Conservation (phyloP, 176 grass and related monocot genomes). For the Oryza nivara region DNA sequence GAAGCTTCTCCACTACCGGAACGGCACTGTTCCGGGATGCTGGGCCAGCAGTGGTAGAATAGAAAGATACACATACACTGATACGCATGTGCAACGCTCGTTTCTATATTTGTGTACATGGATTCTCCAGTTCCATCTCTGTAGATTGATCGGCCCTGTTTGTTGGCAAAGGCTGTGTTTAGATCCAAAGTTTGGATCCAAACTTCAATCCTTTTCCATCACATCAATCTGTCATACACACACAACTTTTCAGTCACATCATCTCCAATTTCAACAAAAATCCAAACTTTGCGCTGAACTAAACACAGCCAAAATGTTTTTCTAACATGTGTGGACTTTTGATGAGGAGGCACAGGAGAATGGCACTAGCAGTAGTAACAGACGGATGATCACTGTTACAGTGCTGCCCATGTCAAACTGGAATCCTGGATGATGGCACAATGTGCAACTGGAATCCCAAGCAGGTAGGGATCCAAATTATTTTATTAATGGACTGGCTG, state of each 20-base stretch:
- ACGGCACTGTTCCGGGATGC: not conserved
- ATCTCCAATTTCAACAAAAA: no score
- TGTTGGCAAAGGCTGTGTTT: not conserved
- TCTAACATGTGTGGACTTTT: not conserved
- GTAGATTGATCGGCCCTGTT: not conserved
- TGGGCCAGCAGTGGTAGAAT: not conserved
- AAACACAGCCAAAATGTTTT: not conserved
- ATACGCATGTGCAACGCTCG: not conserved
- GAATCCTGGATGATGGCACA: not conserved
- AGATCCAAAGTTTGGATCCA: no score
- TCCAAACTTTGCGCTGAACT: no score
- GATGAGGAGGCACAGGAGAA: not conserved
- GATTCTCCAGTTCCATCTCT: not conserved
- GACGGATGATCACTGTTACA: not conserved
- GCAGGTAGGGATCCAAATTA: not conserved
- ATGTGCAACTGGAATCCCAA: no score
- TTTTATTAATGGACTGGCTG: not conserved
- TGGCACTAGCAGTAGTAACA: not conserved
- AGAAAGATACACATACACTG: not conserved
- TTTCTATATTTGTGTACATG: not conserved
- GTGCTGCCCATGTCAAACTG: not conserved
- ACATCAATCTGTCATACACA: no score
- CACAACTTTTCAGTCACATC: no score
- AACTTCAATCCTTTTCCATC: no score
- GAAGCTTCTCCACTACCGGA: constrained; percentile 31